phyloP scores from a whole-genome alignment of 108 stramenopile species.

The Cyclotella kingstonii region DNA sequence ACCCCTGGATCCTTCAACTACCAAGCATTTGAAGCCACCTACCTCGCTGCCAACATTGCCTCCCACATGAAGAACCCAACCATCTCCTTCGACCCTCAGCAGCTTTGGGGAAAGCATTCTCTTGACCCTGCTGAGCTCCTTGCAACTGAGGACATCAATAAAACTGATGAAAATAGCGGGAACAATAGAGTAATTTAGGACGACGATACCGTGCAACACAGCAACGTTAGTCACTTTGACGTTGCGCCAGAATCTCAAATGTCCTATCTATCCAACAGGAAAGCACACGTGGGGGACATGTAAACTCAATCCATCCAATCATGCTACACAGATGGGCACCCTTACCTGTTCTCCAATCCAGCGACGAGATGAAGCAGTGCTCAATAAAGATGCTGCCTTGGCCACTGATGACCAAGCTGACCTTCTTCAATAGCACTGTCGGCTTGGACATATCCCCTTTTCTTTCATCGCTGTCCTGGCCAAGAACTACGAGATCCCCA shows the following conservation, averaged over 20 bases:
- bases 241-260: too few species aligned
- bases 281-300: constrained; percentile 16
- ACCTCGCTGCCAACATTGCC: not conserved
- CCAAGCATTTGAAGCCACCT: constrained; percentile 2
- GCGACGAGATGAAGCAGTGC: not conserved
- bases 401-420: constrained; percentile 3
- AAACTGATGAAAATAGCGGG: not conserved
- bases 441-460: constrained; percentile 8
- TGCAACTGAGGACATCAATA: constrained; percentile 3
- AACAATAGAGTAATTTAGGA: not conserved
- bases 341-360: constrained; percentile 7
- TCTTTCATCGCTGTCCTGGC: not conserved
- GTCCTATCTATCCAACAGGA: constrained; percentile 14
- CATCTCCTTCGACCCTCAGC: not conserved
- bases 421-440: constrained; percentile 6
- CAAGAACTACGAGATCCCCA: constrained; percentile 11
- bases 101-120: not conserved
- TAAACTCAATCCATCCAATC: not conserved
- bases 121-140: not conserved
- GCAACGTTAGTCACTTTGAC: too few species aligned
- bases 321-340: constrained; percentile 3
- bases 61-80: not conserved
- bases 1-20: constrained; percentile 1
- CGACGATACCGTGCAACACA: constrained; percentile 2
- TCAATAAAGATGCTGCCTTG: not conserved